Evolutionary conservation across 306 rosid species (phyloP), one percentile per base, ranked within the genome.

Genomic region (Begonia fuchsioides): DNA sequence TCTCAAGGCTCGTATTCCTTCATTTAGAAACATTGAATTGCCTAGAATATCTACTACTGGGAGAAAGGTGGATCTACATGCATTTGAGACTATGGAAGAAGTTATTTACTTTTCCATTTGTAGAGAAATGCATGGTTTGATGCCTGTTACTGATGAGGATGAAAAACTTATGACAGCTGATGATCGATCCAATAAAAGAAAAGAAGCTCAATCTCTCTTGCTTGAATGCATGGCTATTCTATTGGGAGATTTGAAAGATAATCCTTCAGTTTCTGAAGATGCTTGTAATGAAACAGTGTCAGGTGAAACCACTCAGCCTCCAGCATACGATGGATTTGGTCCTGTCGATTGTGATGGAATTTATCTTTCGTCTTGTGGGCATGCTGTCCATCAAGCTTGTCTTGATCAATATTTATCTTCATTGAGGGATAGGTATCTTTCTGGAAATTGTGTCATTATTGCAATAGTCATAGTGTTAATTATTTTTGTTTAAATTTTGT

Each of bases 341-440:
- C 94, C 88, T 17, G 57, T 53, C 39, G 83, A 82, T 63, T 82
- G 87, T 41, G 98, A 85, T 71, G 98, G 98, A 52, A 67, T 82
- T 67, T 79, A 75, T 73, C 72, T 85, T 64, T 92, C 98, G 59
- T 92, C 98, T 18, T 92, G 98, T 68, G 98, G 98, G 47, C 98
- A 92, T 67, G 94, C 96, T 13, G 87, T 86, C 63, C 98, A 92
- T 77, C 96, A 92, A 79, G 76, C 72, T 15, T 92, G 98, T 64
- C 96, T 92, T 57, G 81, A 76, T 58, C 81, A 87, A 8, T 92
- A 92, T 71, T 55, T 85, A 68, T 75, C 74, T 69, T 92, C 96
- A 10, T 58, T 92, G 61, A 92, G 73, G 69, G 98, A 92, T 47
- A 85, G 98, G 98, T 85, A 75, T 32, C 44, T 54, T 55, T 16